A percentile compares a stretch with the other conserved stretches of the same genome.
These are phyloP conservation scores for Suillus sp. DNA, from an alignment of 768 basidiomycete genomes.

Conservation along the genomic window DNA sequence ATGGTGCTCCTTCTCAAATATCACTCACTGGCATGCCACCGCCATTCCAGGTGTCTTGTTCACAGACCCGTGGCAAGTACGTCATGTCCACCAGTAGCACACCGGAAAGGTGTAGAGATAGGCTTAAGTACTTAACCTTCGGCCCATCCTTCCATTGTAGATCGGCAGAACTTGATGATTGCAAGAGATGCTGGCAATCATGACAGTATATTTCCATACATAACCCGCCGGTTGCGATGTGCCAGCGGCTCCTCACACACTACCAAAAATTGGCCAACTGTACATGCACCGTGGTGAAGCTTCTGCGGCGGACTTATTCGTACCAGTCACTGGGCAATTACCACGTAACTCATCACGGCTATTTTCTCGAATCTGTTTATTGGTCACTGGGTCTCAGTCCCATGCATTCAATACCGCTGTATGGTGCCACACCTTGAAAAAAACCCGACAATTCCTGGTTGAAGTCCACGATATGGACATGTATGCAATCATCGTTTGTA, in stretches of 20 bases:
- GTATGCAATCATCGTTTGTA: neutral
- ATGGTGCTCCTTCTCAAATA: neutral
- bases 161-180: neutral
- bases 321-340: neutral
- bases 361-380: neutral
- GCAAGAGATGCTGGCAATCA: neutral
- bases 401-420: neutral
- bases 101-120: neutral
- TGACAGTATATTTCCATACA: neutral
- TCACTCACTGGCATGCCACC: neutral
- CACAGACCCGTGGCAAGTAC: neutral
- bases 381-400: neutral
- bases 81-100: neutral
- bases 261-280: neutral
- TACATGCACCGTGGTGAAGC: neutral
- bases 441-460: too few relatives aligned
- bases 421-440: neutral
- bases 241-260: neutral
- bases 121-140: neutral
- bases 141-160: neutral
- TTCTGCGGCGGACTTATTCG: neutral
- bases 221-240: neutral
- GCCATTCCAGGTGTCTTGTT: neutral
- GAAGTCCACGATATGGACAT: neutral
- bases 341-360: neutral